Evolutionary conservation across 306 rosid genomes (phyloP), one percentile per base, ranked within the genome.

Genomic region (Ammopiptanthus mongolicus): DNA sequence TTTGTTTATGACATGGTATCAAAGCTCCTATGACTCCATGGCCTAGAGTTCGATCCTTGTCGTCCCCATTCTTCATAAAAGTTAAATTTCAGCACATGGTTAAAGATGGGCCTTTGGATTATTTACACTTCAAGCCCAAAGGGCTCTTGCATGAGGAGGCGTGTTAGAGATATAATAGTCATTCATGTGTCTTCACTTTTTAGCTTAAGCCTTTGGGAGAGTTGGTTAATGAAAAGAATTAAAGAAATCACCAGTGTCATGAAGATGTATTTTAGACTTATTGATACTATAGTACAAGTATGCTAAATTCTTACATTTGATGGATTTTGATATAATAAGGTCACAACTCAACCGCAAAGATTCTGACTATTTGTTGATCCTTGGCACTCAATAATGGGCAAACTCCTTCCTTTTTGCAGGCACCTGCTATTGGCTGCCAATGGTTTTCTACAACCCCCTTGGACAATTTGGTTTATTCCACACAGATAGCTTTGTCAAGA

Each of bases 401-500:
- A 51, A 33, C 75, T 66, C 63, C 51, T 66, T 63, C 6, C 47
- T 48, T 44, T 25, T 79, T 74, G 71, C 72, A 94, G 97, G 98
- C 87, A 13, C 85, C 69, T 74, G 87, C 68, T 51, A 86, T 94
- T 83, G 97, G 96, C 78, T 64, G 82, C 79, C 97, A 91, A 71
- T 94, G 97, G 96, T 90, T 88, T 88, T 87, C 90, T 69, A 84
- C 86, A 5, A 60, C 77, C 29, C 76, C 82, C 6, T 75, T 91
- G 84, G 89, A 91, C 57, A 61, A 69, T 63, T 73, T 67, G 64
- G 81, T 81, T 72, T 94, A 84, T 78, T 71, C 88, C 23, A 62
- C 28, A 25, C 90, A 94, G 72, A 88, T 94, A 86, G 89, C 97
- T 73, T 67, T 81, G 73, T 81, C 98, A 62, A 87, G 98, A 88